A percentile compares a stretch with the other conserved stretches of the same genome.
Conservation (phyloP, 1,139 yeast genomes). For the Maudiozyma humilis region DNA sequence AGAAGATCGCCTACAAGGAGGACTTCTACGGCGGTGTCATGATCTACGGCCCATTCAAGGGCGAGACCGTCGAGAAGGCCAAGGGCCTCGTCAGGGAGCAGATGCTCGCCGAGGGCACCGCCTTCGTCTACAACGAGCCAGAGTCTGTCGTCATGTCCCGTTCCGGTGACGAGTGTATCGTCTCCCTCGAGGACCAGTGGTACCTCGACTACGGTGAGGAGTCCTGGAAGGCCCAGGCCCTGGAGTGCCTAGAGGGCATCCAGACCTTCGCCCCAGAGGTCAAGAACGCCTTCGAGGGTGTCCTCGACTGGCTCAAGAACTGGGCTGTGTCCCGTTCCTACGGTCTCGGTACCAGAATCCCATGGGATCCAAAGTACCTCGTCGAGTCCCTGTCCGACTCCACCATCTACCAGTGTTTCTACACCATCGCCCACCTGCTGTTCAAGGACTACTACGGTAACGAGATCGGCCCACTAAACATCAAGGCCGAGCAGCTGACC, state of each 20-base stretch:
- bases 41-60: conserved; percentile 73
- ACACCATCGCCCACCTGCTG: conserved; percentile 79
- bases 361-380: conserved; percentile 93
- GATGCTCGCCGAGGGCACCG: conserved; percentile 65
- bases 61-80: conserved; percentile 85
- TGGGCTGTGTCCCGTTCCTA: conserved; percentile 98
- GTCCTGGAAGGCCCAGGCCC: conserved; percentile 77
- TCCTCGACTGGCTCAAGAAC: conserved; percentile 90
- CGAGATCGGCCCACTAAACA: conserved; percentile 60
- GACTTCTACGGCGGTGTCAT: conserved; percentile 88
- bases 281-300: conserved; percentile 87
- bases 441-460: conserved; percentile 84
- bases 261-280: conserved; percentile 79
- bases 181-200: conserved; percentile 98
- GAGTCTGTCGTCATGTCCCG: conserved; percentile 84
- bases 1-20: conserved; percentile 92
- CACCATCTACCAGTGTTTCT: conserved; percentile 91
- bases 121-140: conserved; percentile 90
- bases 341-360: conserved; percentile 91
- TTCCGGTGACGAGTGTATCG: conserved; percentile 95
- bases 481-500: conserved; percentile 79
- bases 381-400: conserved; percentile 96
- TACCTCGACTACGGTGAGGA: conserved; percentile 96
- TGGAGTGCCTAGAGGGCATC: conserved; percentile 71
- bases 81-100: conserved; percentile 82